These are phyloP conservation scores for Calocera cornea DNA, from an alignment of 768 basidiomycete genomes.

Conservation along the genomic window DNA sequence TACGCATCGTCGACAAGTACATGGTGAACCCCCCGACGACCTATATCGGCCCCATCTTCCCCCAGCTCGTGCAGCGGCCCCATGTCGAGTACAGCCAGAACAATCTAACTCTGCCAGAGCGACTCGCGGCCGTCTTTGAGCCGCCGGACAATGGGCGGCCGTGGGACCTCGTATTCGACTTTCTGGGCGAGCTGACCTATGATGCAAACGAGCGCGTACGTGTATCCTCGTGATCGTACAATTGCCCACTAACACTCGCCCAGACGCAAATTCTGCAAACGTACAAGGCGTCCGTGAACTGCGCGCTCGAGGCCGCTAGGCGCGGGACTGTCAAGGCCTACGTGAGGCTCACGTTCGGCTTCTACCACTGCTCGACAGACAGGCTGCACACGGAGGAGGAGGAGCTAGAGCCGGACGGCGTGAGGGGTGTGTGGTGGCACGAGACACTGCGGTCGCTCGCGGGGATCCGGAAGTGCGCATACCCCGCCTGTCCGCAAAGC, in stretches of 20 bases:
- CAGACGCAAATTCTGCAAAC: slow-evolving; percentile 72
- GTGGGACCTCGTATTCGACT: slow-evolving; percentile 73
- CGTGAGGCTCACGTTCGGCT: slow-evolving; percentile 61
- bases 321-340: slow-evolving; percentile 60
- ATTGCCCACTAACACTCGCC: slow-evolving; percentile 6
- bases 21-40: slow-evolving; percentile 63
- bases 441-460: slow-evolving; percentile 65
- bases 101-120: slow-evolving; percentile 49
- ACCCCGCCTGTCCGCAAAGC: slow-evolving; percentile 4
- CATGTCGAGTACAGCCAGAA: slow-evolving; percentile 69
- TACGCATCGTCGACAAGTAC: slow-evolving; percentile 62
- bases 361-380: slow-evolving; percentile 54
- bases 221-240: slow-evolving; percentile 11
- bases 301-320: slow-evolving; percentile 67
- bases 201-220: slow-evolving; percentile 64
- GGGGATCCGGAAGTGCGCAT: slow-evolving; percentile 54
- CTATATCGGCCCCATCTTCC: slow-evolving; percentile 58
- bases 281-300: slow-evolving; percentile 47
- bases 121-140: slow-evolving; percentile 36
- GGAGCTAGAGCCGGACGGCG: slow-evolving; percentile 53
- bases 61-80: slow-evolving; percentile 49
- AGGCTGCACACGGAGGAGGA: slow-evolving; percentile 56
- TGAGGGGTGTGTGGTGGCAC: slow-evolving; percentile 77
- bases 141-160: slow-evolving; percentile 54
- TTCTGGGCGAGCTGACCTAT: slow-evolving; percentile 63